phyloP scores from a whole-genome alignment of 2,329 filamentous ascomycete species.

The Venturia effusa region DNA sequence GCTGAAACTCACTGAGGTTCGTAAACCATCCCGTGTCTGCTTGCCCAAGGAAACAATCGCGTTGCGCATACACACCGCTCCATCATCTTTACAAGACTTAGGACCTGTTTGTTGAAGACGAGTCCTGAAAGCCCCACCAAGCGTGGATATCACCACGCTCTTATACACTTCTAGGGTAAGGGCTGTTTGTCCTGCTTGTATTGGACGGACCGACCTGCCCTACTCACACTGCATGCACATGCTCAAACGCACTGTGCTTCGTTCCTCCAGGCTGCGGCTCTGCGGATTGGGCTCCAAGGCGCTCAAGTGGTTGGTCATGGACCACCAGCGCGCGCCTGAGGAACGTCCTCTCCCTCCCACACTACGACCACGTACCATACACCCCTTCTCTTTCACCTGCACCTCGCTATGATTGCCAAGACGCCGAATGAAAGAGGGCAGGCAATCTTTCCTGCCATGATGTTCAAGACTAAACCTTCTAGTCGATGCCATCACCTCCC shows the following conservation, averaged over 20 bases:
- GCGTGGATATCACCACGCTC: not conserved
- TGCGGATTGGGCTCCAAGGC: not conserved
- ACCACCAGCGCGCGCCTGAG: not conserved
- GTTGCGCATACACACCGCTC: constrained; percentile 1
- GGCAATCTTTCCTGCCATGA: not conserved
- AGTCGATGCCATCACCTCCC: not conserved
- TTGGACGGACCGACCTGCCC: not conserved
- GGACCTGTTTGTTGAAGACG: constrained; percentile 4
- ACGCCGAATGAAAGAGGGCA: not conserved
- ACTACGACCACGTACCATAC: not conserved
- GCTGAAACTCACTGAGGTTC: constrained; percentile 3
- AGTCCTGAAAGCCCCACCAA: not conserved
- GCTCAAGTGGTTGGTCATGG: not conserved
- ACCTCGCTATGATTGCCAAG: not conserved
- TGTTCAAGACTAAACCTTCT: not conserved
- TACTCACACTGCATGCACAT: not conserved
- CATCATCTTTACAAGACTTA: constrained; percentile 1
- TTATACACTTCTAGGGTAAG: constrained; percentile 4
- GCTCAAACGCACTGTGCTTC: constrained; percentile 2
- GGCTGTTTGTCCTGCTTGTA: not conserved
- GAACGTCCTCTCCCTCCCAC: not conserved
- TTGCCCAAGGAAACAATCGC: not conserved
- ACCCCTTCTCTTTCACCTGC: not conserved
- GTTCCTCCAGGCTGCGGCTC: not conserved
- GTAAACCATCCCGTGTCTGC: not conserved